phyloP scores from a whole-genome alignment of 1,139 yeast species.

The Debaryomyces subglobosus region DNA sequence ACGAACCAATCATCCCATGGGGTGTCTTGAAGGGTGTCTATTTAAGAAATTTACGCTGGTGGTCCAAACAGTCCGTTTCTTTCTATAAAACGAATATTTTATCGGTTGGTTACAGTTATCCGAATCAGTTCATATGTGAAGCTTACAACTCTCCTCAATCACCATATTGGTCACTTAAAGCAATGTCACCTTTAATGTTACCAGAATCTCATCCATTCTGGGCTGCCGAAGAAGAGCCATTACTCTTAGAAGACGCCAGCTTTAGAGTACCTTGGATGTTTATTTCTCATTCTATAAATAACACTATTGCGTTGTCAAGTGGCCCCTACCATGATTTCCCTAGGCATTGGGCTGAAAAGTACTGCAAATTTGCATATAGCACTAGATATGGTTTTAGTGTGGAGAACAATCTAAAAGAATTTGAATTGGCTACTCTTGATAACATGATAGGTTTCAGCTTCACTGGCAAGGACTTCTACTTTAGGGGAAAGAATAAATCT shows the following conservation, averaged over 20 bases:
- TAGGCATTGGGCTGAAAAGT: slow-evolving; percentile 26
- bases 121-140: slow-evolving; percentile 28
- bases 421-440: slow-evolving; percentile 22
- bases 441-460: slow-evolving; percentile 21
- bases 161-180: slow-evolving; percentile 32
- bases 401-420: slow-evolving; percentile 17
- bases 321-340: slow-evolving; percentile 25
- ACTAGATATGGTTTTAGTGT: slow-evolving; percentile 29
- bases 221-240: slow-evolving; percentile 15
- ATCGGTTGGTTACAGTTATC: slow-evolving; percentile 29
- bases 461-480: slow-evolving; percentile 11
- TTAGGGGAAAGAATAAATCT: slow-evolving; percentile 12
- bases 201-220: slow-evolving; percentile 22
- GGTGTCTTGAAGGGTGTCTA: slow-evolving; percentile 27
- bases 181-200: slow-evolving; percentile 20
- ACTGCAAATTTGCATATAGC: slow-evolving; percentile 33
- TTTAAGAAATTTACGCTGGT: slow-evolving; percentile 27
- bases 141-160: slow-evolving; percentile 30
- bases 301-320: slow-evolving; percentile 25
- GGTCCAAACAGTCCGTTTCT: slow-evolving; percentile 28
- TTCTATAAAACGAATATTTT: slow-evolving; percentile 20
- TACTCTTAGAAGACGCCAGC: slow-evolving; percentile 5
- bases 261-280: slow-evolving; percentile 19
- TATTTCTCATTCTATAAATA: slow-evolving; percentile 20
- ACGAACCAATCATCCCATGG: slow-evolving; percentile 15